Percentiles rank a stretch among this genome's conserved stretches.
Evolutionary conservation across 1,139 yeast genomes (phyloP).

Genomic region (Kurtzmaniella quercitrusa): DNA sequence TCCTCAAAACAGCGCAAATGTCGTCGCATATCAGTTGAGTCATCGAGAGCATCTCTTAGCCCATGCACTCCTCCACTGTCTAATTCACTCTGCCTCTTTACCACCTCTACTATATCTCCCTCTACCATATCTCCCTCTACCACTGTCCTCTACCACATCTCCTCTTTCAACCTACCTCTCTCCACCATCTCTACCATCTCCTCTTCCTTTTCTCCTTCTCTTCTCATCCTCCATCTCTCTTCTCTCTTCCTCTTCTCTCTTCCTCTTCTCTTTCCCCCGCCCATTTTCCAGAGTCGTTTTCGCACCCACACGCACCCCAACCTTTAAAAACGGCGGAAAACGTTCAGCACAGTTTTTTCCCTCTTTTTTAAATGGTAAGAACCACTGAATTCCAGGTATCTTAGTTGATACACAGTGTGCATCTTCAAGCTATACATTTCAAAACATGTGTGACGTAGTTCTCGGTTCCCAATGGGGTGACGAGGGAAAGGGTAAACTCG

Average conservation of each 20-base stretch:
- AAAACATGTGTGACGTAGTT: conserved; percentile 78
- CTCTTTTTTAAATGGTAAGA: conserved; percentile 11
- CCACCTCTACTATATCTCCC: no score
- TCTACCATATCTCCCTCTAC: no score
- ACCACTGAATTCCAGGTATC: background rate
- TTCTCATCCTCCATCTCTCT: background rate
- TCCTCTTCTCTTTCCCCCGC: background rate
- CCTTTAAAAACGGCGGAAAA: background rate
- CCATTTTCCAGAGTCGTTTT: background rate
- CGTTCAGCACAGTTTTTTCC: background rate
- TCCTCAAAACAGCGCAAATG: no score
- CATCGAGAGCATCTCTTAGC: no score
- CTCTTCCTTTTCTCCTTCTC: no score
- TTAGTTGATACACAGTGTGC: background rate
- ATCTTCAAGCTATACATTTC: conserved; percentile 2
- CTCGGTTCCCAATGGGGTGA: conserved; percentile 99
- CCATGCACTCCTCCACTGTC: no score
- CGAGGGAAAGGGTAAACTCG: conserved; percentile 98
- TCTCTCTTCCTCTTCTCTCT: background rate
- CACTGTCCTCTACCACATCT: no score
- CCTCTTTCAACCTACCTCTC: no score
- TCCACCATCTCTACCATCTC: no score
- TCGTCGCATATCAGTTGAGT: no score
- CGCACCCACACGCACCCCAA: background rate
- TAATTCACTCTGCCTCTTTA: no score